Percentiles rank a stretch among this genome's conserved stretches.
Evolutionary conservation across 164 flowering plant genomes (phyloP).

Genomic region (Vitis riparia): DNA sequence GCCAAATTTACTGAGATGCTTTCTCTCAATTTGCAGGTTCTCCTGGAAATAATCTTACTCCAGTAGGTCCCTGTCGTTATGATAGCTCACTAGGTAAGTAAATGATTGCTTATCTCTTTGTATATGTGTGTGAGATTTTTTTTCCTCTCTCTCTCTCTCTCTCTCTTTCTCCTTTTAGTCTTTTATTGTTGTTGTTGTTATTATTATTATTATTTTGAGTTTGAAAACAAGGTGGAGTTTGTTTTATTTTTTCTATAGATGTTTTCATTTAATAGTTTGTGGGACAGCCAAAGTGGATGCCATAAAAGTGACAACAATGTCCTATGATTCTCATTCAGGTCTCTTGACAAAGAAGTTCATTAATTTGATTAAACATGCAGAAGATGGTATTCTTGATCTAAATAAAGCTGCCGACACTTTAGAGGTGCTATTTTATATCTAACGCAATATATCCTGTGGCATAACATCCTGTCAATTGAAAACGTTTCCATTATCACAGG

Average conservation of each 20-base stretch:
- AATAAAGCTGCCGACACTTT: slow-evolving; percentile 86
- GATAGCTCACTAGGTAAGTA: slow-evolving; percentile 75
- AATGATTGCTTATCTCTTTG: background rate
- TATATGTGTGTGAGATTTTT: background rate
- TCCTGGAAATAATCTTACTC: slow-evolving; percentile 61
- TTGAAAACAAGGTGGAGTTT: background rate
- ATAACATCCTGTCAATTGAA: background rate
- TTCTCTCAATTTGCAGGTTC: slow-evolving; percentile 49
- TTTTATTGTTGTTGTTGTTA: background rate
- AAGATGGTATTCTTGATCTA: slow-evolving; percentile 92
- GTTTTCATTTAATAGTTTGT: background rate
- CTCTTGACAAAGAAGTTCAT: slow-evolving; percentile 90
- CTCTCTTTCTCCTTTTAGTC: background rate
- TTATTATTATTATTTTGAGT: background rate
- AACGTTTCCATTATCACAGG: slow-evolving; percentile 36
- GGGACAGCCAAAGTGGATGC: background rate
- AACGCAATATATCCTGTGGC: background rate
- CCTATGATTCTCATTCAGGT: slow-evolving; percentile 41
- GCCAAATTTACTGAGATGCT: background rate
- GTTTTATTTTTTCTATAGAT: background rate
- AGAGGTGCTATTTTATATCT: slow-evolving; percentile 48
- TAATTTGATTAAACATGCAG: slow-evolving; percentile 80
- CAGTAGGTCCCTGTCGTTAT: slow-evolving; percentile 78
- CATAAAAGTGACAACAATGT: background rate
- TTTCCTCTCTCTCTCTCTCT: background rate